phyloP scores from a whole-genome alignment of 495 filamentous ascomycete genomes.

The Hypoxylon lienhwacheense region DNA sequence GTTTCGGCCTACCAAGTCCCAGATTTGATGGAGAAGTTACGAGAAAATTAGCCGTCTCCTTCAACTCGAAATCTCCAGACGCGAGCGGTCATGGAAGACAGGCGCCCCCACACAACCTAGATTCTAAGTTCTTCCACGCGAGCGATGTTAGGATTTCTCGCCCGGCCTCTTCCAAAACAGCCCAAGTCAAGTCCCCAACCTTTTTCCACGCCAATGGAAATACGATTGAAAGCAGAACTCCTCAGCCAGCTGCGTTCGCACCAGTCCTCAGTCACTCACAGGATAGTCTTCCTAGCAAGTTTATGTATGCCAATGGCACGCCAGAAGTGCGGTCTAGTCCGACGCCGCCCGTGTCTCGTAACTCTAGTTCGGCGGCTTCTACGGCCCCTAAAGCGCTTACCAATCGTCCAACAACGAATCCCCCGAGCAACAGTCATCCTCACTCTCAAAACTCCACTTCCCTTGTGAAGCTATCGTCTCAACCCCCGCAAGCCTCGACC shows the following conservation, averaged over 20 bases:
- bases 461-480: conserved; percentile 45
- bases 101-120: conserved; percentile 28
- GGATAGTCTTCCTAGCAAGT: conserved; percentile 56
- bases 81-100: conserved; percentile 8
- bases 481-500: conserved; percentile 26
- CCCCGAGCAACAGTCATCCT: conserved; percentile 28
- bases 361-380: conserved; percentile 48
- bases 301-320: conserved; percentile 73
- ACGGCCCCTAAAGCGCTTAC: conserved; percentile 43
- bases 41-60: conserved; percentile 34
- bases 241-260: conserved; percentile 37
- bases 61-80: conserved; percentile 41
- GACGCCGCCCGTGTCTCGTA: conserved; percentile 34
- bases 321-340: conserved; percentile 46
- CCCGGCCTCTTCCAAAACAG: conserved; percentile 31
- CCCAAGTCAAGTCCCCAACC: conserved; percentile 47
- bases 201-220: conserved; percentile 62
- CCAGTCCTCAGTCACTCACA: conserved; percentile 41
- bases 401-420: conserved; percentile 31
- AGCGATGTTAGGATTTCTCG: conserved; percentile 62
- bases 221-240: conserved; percentile 31
- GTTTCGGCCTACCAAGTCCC: conserved; percentile 39
- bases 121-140: conserved; percentile 77
- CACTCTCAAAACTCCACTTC: conserved; percentile 45
- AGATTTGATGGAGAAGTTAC: conserved; percentile 34